phyloP scores from a whole-genome alignment of 2,329 filamentous ascomycete species.

The Lasiodiplodia gonubiensis region DNA sequence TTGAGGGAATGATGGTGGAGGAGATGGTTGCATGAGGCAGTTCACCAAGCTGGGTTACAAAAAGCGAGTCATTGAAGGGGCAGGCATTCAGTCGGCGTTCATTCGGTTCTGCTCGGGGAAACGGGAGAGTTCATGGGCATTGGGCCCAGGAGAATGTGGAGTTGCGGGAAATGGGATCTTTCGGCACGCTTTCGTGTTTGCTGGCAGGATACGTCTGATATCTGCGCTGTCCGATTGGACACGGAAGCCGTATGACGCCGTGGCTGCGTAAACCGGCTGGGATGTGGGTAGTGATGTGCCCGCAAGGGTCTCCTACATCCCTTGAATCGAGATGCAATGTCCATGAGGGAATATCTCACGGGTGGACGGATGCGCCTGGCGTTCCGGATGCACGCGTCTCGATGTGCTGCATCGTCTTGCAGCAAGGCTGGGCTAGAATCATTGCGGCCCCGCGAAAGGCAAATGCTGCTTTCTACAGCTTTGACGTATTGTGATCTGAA shows the following conservation, averaged over 20 bases:
- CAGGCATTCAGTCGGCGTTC: conserved; percentile 26
- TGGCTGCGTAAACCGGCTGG: conserved; percentile 1
- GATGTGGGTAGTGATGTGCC: conserved; percentile 1
- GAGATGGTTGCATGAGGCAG: conserved; percentile 20
- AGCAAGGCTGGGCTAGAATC: too few species aligned
- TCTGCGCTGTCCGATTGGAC: conserved; percentile 8
- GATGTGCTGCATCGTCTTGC: too few species aligned
- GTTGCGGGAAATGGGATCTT: conserved; percentile 19
- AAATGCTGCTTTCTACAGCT: too few species aligned
- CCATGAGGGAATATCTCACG: neutral
- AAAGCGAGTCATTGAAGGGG: conserved; percentile 11
- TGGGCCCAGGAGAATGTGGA: conserved; percentile 8
- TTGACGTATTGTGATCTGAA: too few species aligned
- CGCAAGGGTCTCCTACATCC: neutral
- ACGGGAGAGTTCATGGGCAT: neutral
- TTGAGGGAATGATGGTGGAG: conserved; percentile 27
- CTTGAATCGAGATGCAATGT: neutral
- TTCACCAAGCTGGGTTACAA: neutral
- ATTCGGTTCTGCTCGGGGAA: conserved; percentile 25
- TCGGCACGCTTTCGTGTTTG: neutral
- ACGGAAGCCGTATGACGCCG: neutral
- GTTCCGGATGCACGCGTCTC: neutral
- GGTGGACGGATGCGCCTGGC: conserved; percentile 1
- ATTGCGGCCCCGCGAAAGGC: too few species aligned
- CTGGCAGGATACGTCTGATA: neutral